Conservation (phyloP, 2,329 filamentous ascomycete genomes). For the Cladosporium sp. region DNA sequence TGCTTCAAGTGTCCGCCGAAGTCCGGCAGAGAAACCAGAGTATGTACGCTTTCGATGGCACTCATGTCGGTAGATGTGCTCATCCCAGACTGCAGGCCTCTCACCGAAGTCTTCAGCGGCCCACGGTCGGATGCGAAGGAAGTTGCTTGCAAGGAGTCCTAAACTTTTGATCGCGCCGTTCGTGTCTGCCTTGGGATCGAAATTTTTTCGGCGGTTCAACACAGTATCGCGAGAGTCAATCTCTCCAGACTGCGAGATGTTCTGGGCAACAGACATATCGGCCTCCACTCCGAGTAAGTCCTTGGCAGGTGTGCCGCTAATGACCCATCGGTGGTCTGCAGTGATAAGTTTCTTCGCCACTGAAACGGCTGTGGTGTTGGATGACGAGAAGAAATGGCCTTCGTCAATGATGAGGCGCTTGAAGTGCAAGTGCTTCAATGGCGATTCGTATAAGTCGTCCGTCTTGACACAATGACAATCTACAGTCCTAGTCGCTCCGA, state of each 20-base stretch:
- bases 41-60: constrained; percentile 55
- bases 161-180: constrained; percentile 57
- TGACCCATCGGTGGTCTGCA: constrained; percentile 78
- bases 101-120: constrained; percentile 61
- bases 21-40: constrained; percentile 55
- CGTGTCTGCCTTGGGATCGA: constrained; percentile 42
- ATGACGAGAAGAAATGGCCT: constrained; percentile 79
- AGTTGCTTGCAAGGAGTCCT: constrained; percentile 66
- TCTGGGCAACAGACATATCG: constrained; percentile 8
- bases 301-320: constrained; percentile 85
- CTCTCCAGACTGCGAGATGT: not conserved
- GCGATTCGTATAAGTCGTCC: constrained; percentile 54
- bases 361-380: constrained; percentile 58
- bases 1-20: constrained; percentile 70
- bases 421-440: constrained; percentile 73
- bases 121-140: constrained; percentile 78
- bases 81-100: constrained; percentile 68
- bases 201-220: constrained; percentile 44
- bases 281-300: constrained; percentile 68
- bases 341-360: constrained; percentile 54
- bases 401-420: constrained; percentile 90
- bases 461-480: constrained; percentile 48
- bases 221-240: constrained; percentile 23
- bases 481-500: constrained; percentile 44
- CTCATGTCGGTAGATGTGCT: constrained; percentile 62